These are phyloP conservation scores for Beta corolliflora DNA, from an alignment of 179 eudicot species.

Conservation along the genomic window DNA sequence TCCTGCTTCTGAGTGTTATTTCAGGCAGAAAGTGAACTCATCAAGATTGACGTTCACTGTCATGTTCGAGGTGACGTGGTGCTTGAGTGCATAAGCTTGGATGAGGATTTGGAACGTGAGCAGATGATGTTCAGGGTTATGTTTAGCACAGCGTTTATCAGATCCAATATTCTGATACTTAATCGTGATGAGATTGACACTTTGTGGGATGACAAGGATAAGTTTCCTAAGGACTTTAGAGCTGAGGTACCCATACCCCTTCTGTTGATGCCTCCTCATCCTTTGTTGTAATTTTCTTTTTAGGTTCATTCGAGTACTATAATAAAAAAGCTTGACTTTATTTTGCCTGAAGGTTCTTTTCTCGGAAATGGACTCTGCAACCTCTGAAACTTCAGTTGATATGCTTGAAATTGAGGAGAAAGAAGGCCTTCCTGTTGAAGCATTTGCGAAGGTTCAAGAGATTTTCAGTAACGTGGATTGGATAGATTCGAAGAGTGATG, in stretches of 20 bases:
- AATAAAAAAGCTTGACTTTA: not conserved
- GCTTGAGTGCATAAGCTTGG: constrained; percentile 71
- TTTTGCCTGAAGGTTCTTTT: constrained; percentile 61
- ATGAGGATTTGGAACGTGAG: constrained; percentile 61
- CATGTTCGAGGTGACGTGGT: constrained; percentile 79
- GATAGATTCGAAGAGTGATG: constrained; percentile 48
- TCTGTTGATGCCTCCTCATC: not conserved
- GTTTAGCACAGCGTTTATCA: constrained; percentile 86
- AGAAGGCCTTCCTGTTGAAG: constrained; percentile 80
- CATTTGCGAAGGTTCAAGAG: constrained; percentile 73
- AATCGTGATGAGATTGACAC: constrained; percentile 74
- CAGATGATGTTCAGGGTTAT: constrained; percentile 75
- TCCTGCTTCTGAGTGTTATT: constrained; percentile 23
- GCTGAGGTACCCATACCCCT: constrained; percentile 55
- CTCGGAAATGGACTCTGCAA: constrained; percentile 68
- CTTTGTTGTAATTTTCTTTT: not conserved
- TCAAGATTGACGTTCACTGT: constrained; percentile 69
- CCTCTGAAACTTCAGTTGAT: constrained; percentile 38
- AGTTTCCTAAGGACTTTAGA: constrained; percentile 65
- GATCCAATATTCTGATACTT: constrained; percentile 76
- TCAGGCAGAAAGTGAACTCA: constrained; percentile 70
- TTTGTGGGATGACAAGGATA: constrained; percentile 64
- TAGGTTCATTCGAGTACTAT: not conserved
- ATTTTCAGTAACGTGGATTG: constrained; percentile 67
- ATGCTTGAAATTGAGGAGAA: constrained; percentile 44